Evolutionary conservation across 768 basidiomycete species (phyloP).

Genomic region (Tylopilus balloui): DNA sequence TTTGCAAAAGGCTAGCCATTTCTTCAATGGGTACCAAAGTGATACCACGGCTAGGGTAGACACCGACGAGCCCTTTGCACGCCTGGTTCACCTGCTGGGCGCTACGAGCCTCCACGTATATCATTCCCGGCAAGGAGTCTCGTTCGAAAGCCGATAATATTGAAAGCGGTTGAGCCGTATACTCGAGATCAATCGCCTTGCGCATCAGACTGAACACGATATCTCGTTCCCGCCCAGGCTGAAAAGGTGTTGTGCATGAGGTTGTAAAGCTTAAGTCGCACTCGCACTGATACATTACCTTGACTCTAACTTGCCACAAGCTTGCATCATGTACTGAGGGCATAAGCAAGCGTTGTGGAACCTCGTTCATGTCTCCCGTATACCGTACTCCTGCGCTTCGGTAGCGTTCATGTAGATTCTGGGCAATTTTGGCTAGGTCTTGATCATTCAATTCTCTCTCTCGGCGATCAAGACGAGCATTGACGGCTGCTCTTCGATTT

Average conservation of each 20-base stretch:
- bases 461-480: conserved; percentile 66
- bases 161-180: conserved; percentile 69
- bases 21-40: conserved; percentile 92
- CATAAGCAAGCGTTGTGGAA: conserved; percentile 92
- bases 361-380: conserved; percentile 87
- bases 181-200: conserved; percentile 84
- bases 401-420: conserved; percentile 76
- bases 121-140: conserved; percentile 91
- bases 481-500: conserved; percentile 48
- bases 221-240: conserved; percentile 91
- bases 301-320: conserved; percentile 93
- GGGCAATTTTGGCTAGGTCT: conserved; percentile 81
- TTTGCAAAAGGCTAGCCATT: conserved; percentile 94
- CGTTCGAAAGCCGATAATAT: conserved; percentile 94
- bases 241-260: conserved; percentile 4
- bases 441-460: conserved; percentile 71
- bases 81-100: conserved; percentile 83
- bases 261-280: neutral
- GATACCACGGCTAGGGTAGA: conserved; percentile 80
- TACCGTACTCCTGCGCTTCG: conserved; percentile 66
- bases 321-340: conserved; percentile 94
- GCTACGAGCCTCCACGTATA: conserved; percentile 93
- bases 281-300: conserved; percentile 49
- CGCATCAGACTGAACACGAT: conserved; percentile 93
- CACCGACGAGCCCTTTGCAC: conserved; percentile 85